A percentile compares a stretch with the other conserved stretches of the same genome.
phyloP scores from a whole-genome alignment of 1,284 basidiomycete species.

The Puccinia brachypodii region DNA sequence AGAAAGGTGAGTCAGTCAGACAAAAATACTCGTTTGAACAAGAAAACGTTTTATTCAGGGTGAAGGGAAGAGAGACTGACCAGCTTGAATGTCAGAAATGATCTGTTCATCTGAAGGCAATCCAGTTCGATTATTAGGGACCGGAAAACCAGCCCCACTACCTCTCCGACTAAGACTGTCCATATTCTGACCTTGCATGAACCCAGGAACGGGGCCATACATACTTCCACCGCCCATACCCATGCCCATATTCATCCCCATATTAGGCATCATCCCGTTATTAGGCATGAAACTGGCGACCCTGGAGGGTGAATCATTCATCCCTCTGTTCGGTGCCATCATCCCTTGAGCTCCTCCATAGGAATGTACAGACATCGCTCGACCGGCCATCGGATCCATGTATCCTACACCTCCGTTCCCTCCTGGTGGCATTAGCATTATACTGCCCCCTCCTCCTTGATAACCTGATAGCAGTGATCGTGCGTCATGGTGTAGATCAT shows the following conservation, averaged over 20 bases:
- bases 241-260: slow-evolving; percentile 14
- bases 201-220: slow-evolving; percentile 24
- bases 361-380: slow-evolving; percentile 46
- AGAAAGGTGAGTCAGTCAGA: too few relatives aligned
- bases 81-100: slow-evolving; percentile 50
- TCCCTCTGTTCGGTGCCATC: slow-evolving; percentile 37
- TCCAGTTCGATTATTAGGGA: slow-evolving; percentile 21
- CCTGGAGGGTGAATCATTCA: slow-evolving; percentile 32
- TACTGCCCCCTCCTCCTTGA: slow-evolving; percentile 37
- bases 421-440: slow-evolving; percentile 42
- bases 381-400: slow-evolving; percentile 31
- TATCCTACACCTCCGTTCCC: slow-evolving; percentile 14
- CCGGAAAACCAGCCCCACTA: slow-evolving; percentile 37
- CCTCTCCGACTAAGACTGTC: slow-evolving; percentile 31
- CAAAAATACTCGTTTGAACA: too few relatives aligned
- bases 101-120: slow-evolving; percentile 51
- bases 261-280: slow-evolving; percentile 9
- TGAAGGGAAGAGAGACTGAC: slow-evolving; percentile 26
- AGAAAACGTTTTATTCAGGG: too few relatives aligned
- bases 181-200: slow-evolving; percentile 31
- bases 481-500: slow-evolving; percentile 36
- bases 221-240: slow-evolving; percentile 29
- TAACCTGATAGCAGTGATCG: slow-evolving; percentile 48
- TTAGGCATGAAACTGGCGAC: slow-evolving; percentile 3
- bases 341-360: slow-evolving; percentile 45